Evolutionary conservation across 768 basidiomycete species (phyloP).

Genomic region (Podaxis rugospora): DNA sequence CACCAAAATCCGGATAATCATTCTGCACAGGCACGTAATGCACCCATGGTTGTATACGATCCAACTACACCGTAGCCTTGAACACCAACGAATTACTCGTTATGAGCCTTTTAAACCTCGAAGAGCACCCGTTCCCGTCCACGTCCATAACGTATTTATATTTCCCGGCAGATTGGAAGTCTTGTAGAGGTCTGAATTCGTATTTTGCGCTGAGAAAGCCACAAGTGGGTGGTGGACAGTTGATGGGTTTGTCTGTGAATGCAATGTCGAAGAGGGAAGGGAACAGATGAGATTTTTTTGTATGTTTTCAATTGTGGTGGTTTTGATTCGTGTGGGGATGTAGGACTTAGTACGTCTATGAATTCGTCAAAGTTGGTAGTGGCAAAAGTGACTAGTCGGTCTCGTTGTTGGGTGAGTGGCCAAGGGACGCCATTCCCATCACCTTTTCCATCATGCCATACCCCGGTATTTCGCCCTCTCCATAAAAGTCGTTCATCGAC

Average conservation of each 20-base stretch:
- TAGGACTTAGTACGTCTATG: background rate
- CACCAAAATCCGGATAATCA: conserved; percentile 65
- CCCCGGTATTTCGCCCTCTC: conserved; percentile 74
- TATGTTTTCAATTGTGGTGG: background rate
- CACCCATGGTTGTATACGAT: conserved; percentile 58
- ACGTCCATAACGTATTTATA: conserved; percentile 64
- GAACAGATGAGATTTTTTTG: background rate
- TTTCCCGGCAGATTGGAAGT: conserved; percentile 37
- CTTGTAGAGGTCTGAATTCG: conserved; percentile 45
- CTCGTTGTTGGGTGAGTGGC: conserved; percentile 31
- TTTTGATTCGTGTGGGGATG: background rate
- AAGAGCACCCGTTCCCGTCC: conserved; percentile 61
- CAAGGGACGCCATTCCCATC: conserved; percentile 32
- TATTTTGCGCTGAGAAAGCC: conserved; percentile 37
- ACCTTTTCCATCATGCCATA: conserved; percentile 29
- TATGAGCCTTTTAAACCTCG: conserved; percentile 56
- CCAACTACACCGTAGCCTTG: conserved; percentile 54
- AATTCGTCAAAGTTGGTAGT: conserved; percentile 13
- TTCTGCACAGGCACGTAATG: conserved; percentile 71
- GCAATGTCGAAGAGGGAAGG: conserved; percentile 57
- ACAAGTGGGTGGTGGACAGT: conserved; percentile 40
- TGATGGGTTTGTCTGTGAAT: conserved; percentile 39
- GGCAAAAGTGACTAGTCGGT: conserved; percentile 34
- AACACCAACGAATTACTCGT: conserved; percentile 56
- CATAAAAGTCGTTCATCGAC: conserved; percentile 54